These are phyloP conservation scores for Salmacisia buchloeana DNA, from an alignment of 1,284 basidiomycete species.

Conservation along the genomic window DNA sequence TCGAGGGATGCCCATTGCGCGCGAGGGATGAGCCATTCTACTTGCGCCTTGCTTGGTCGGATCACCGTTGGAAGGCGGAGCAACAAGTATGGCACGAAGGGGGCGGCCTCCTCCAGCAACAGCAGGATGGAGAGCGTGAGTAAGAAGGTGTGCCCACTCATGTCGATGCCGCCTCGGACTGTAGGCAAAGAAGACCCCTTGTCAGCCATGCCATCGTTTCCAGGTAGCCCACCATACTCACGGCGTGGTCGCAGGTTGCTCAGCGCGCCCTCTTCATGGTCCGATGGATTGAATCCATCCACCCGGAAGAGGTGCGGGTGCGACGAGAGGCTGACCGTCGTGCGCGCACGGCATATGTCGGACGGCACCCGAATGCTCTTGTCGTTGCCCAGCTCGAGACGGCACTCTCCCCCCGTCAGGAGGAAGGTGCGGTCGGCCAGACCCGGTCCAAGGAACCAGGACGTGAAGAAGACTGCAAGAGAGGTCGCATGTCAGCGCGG, in stretches of 20 bases:
- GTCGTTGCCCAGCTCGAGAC: not conserved
- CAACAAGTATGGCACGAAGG: slow-evolving; percentile 49
- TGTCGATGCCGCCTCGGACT: slow-evolving; percentile 77
- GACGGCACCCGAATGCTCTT: not conserved
- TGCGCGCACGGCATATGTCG: slow-evolving; percentile 24
- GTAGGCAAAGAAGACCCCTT: too few species aligned
- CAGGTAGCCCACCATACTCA: slow-evolving; percentile 10
- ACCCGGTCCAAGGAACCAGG: slow-evolving; percentile 87
- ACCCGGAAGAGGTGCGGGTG: slow-evolving; percentile 64
- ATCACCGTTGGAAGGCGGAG: not conserved
- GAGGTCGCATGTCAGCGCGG: not conserved
- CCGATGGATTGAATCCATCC: slow-evolving; percentile 1
- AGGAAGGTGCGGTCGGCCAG: slow-evolving; percentile 69
- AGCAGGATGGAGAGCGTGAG: slow-evolving; percentile 77
- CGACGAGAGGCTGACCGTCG: slow-evolving; percentile 59
- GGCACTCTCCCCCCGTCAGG: slow-evolving; percentile 74
- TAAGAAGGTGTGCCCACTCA: slow-evolving; percentile 90
- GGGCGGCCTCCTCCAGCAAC: slow-evolving; percentile 67
- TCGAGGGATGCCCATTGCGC: slow-evolving; percentile 14
- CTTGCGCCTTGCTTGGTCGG: slow-evolving; percentile 2
- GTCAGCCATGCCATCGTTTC: too few species aligned
- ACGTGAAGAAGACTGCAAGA: slow-evolving; percentile 53
- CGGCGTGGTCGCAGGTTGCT: slow-evolving; percentile 12
- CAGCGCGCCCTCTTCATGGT: not conserved
- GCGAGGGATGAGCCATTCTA: slow-evolving; percentile 12